Base-by-base conservation (phyloP, 202 grass and related monocot genomes). In the Setaria italica region DNA sequence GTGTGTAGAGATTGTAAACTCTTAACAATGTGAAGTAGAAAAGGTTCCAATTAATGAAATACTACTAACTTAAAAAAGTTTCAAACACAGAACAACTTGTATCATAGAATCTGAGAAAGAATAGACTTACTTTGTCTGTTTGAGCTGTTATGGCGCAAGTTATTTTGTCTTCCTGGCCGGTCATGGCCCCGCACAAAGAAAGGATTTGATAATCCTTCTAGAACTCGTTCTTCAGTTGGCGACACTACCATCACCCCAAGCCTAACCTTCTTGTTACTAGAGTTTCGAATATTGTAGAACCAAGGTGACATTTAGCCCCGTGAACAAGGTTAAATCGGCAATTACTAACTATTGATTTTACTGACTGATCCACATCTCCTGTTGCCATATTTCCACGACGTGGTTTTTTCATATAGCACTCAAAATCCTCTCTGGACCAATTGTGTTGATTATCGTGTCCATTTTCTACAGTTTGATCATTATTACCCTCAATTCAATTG, bases 151-250 rank as follows among this genome's bases (percentile, higher is more conserved):
- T 1, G 32, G 30, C 12, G 12, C 13, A 15, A 6, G 0, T 59
- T 78, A 47, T 21, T 62, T 47, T 78, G 57, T 63, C 41, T 63
- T 1, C 0, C n/a, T 48, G 39, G 13, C 11, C 7, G 53, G 17
- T 25, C 17, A 68, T 33, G 77, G 45, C 30, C 78, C 46, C 63
- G 62, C 2, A 80, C 78, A 5, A 10, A 6, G 33, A 80, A 80
- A 25, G 12, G 19, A 55, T 68, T 80, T 42, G 78, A 69, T 69
- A 80, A 11, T 80, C 64, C 78, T 69, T 80, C 78, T 29, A 69
- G 62, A 68, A 80, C 78, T 56, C 78, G 78, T 39, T 39, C 78
- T 42, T 68, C 11, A 0, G 0, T 21, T 13, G 11, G 63, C 0
- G 34, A 16, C 19, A 80, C 6, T 7, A 69, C 64, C 78, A 80